phyloP scores from a whole-genome alignment of 305 asterid genomes.

The Fraxinus sp. region DNA sequence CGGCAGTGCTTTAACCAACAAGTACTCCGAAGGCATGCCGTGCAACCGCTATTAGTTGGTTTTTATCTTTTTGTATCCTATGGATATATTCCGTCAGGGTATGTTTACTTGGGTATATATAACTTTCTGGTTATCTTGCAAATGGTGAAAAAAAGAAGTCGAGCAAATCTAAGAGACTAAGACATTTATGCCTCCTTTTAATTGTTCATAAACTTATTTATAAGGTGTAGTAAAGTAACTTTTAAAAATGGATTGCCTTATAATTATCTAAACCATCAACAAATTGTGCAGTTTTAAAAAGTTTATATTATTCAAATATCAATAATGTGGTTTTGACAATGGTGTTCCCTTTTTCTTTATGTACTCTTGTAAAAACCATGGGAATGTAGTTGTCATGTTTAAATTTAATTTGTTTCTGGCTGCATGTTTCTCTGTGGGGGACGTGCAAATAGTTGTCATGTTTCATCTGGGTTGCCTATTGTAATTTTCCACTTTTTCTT shows the following conservation, averaged over 20 bases:
- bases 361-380: background rate
- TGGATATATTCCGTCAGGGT: background rate
- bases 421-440: background rate
- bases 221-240: background rate
- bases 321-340: background rate
- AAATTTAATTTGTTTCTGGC: background rate
- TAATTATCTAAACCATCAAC: background rate
- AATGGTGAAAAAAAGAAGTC: background rate
- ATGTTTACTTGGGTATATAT: background rate
- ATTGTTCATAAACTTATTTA: conserved; percentile 15
- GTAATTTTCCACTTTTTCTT: background rate
- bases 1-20: too few species aligned
- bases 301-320: background rate
- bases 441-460: background rate
- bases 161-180: background rate
- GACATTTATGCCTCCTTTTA: conserved; percentile 7
- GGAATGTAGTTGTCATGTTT: background rate
- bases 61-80: background rate
- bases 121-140: background rate
- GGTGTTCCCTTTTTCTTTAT: background rate
- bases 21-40: too few species aligned
- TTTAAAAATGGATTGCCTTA: background rate
- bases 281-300: background rate
- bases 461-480: background rate
- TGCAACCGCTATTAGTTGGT: background rate